Conservation (phyloP, 805 yeast species). For the Saturnispora silvae region DNA sequence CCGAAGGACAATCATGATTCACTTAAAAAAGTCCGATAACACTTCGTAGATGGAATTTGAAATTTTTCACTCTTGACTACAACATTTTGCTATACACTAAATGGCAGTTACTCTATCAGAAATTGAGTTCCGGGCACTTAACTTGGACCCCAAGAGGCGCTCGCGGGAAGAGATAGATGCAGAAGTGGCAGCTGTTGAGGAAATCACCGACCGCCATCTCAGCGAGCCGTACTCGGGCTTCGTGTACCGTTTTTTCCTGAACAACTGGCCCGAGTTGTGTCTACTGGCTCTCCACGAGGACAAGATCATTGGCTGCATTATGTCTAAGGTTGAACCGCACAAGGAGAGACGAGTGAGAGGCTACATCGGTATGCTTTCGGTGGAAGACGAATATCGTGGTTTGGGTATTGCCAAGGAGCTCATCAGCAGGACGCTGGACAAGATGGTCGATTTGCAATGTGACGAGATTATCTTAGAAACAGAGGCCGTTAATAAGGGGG, state of each 20-base stretch:
- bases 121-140: slow-evolving; percentile 4
- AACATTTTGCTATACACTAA: not conserved
- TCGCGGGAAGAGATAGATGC: slow-evolving; percentile 16
- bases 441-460: slow-evolving; percentile 53
- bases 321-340: slow-evolving; percentile 74
- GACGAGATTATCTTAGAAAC: slow-evolving; percentile 94
- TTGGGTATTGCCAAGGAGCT: slow-evolving; percentile 72
- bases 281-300: slow-evolving; percentile 41
- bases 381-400: slow-evolving; percentile 60
- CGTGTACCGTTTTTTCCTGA: slow-evolving; percentile 82
- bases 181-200: slow-evolving; percentile 41
- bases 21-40: too few species aligned
- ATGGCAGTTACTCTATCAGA: slow-evolving; percentile 6
- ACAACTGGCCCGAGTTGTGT: slow-evolving; percentile 85
- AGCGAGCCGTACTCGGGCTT: slow-evolving; percentile 93
- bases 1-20: too few species aligned
- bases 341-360: slow-evolving; percentile 69
- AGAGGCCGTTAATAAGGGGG: slow-evolving; percentile 58
- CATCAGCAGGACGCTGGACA: slow-evolving; percentile 49
- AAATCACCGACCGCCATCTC: slow-evolving; percentile 58
- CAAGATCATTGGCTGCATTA: slow-evolving; percentile 66
- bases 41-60: too few species aligned
- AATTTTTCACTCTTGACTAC: too few species aligned
- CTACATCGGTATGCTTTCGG: slow-evolving; percentile 94
- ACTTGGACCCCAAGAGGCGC: not conserved